Conservation (phyloP, 257 asterid species). For the Galeopsis tetrahit region DNA sequence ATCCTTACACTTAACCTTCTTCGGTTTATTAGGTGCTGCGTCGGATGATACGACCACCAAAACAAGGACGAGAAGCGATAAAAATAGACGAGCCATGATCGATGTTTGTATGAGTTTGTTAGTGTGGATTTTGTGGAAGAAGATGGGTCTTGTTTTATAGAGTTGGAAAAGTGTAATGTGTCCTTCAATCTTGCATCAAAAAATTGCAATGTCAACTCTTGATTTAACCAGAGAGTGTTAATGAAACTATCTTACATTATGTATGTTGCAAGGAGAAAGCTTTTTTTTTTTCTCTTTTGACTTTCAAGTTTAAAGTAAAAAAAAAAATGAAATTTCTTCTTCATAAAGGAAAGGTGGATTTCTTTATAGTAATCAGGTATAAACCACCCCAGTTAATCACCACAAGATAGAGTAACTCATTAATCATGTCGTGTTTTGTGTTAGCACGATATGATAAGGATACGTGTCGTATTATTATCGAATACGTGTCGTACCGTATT, state of each 20-base stretch:
- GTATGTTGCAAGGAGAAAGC: not conserved
- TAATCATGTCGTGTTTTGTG: too few species aligned
- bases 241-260: not conserved
- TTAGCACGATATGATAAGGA: too few species aligned
- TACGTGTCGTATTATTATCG: too few species aligned
- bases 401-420: too few species aligned
- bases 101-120: not conserved
- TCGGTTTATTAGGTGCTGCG: constrained; percentile 42
- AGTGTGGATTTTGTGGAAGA: not conserved
- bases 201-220: constrained; percentile 24
- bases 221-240: not conserved
- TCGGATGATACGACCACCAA: constrained; percentile 41
- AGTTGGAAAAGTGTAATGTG: constrained; percentile 23
- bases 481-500: too few species aligned
- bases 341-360: not conserved
- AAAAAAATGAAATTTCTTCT: not conserved
- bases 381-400: too few species aligned
- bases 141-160: constrained; percentile 36
- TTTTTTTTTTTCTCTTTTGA: too few species aligned
- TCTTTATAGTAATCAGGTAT: not conserved
- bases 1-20: constrained; percentile 60
- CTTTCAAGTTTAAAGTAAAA: not conserved
- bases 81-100: constrained; percentile 41
- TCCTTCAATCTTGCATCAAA: constrained; percentile 38
- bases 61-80: constrained; percentile 40